phyloP scores from a whole-genome alignment of 495 filamentous ascomycete species.

The Entonaema liquescens region DNA sequence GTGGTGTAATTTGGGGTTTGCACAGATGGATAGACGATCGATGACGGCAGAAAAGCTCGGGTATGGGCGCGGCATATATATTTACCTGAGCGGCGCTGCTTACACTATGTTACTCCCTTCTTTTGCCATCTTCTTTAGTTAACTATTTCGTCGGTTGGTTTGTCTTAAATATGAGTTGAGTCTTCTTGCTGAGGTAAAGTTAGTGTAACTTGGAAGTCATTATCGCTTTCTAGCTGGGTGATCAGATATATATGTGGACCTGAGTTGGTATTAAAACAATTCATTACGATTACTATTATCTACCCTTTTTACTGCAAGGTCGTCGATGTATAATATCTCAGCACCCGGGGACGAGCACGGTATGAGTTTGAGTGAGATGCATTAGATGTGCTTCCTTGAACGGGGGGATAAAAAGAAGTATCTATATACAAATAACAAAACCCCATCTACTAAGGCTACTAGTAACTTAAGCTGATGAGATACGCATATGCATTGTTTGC shows the following conservation, averaged over 20 bases:
- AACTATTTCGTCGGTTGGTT: not conserved
- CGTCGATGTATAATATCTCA: not conserved
- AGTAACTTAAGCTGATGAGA: not conserved
- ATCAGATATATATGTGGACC: too few relatives aligned
- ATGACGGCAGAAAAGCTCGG: not conserved
- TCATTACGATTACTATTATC: not conserved
- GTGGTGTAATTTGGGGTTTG: not conserved
- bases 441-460: constrained; percentile 9
- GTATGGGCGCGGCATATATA: not conserved
- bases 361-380: too few relatives aligned
- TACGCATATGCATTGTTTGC: constrained; percentile 3
- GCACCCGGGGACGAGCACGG: not conserved
- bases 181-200: not conserved
- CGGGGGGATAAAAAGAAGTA: constrained; percentile 2
- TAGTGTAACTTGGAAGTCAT: not conserved
- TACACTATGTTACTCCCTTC: not conserved
- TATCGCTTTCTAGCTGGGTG: too few relatives aligned
- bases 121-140: not conserved
- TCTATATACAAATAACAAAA: constrained; percentile 38
- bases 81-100: not conserved
- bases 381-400: too few relatives aligned
- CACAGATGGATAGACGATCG: not conserved
- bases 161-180: not conserved
- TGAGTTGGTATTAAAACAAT: not conserved
- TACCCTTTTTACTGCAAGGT: not conserved